Conservation (phyloP, 2,329 filamentous ascomycete species). For the Ceratocystis smalleyi region DNA sequence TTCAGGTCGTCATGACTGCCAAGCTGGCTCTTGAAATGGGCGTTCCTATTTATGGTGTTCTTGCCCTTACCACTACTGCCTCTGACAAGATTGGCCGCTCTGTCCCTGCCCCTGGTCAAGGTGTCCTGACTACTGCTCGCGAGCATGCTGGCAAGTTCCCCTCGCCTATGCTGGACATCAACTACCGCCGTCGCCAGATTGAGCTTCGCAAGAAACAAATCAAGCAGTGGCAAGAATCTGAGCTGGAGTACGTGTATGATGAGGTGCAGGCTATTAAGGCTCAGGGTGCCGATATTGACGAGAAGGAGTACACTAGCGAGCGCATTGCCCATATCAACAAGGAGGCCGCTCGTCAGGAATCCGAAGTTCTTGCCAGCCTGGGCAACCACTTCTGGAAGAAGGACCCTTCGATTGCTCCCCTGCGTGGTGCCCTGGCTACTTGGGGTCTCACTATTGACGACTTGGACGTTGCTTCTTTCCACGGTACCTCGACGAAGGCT, state of each 20-base stretch:
- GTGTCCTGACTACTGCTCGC: conserved; percentile 87
- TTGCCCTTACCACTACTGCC: conserved; percentile 86
- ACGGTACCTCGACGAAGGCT: conserved; percentile 93
- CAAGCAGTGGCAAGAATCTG: conserved; percentile 90
- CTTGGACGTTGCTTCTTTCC: conserved; percentile 89
- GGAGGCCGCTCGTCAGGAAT: conserved; percentile 75
- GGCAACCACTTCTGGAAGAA: conserved; percentile 99
- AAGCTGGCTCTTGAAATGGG: conserved; percentile 95
- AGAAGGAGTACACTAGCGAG: conserved; percentile 72
- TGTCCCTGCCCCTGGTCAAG: conserved; percentile 87
- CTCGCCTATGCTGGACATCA: conserved; percentile 89
- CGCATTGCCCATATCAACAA: conserved; percentile 74
- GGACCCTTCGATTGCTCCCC: conserved; percentile 80
- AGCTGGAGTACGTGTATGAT: conserved; percentile 82
- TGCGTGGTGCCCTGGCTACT: conserved; percentile 87
- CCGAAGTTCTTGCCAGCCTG: conserved; percentile 78
- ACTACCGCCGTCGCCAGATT: conserved; percentile 89
- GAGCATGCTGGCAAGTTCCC: conserved; percentile 86
- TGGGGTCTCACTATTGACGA: conserved; percentile 98
- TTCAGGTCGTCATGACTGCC: conserved; percentile 97
- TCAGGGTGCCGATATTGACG: conserved; percentile 57
- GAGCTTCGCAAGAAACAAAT: conserved; percentile 88
- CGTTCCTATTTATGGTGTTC: conserved; percentile 88
- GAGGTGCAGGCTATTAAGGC: conserved; percentile 84
- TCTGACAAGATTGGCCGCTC: conserved; percentile 99